Percentiles rank a stretch among this genome's conserved stretches.
Conservation (phyloP, 257 asterid species). For the Gentiana macrophylla region DNA sequence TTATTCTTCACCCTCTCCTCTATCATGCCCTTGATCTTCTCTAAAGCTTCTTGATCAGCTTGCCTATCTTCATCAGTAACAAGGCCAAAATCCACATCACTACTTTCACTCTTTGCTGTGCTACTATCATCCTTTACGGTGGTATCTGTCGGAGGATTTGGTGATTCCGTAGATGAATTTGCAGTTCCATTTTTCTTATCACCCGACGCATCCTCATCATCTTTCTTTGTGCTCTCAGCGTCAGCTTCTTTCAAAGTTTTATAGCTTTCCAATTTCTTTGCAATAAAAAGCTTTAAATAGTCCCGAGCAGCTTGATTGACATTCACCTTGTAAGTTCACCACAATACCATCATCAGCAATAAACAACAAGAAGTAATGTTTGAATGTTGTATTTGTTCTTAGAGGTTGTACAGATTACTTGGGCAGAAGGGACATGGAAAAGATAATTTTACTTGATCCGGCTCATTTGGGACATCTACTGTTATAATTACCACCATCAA, state of each 20-base stretch:
- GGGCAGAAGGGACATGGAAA: neutral
- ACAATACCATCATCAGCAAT: constrained; percentile 22
- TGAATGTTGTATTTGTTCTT: neutral
- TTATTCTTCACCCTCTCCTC: constrained; percentile 84
- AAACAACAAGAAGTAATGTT: neutral
- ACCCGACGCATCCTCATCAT: constrained; percentile 36
- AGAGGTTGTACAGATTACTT: neutral
- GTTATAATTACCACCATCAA: too few relatives aligned
- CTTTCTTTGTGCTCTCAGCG: constrained; percentile 35
- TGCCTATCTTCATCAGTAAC: constrained; percentile 70
- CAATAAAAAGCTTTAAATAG: constrained; percentile 66
- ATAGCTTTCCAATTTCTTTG: constrained; percentile 50
- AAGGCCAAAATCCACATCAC: constrained; percentile 54
- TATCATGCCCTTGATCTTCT: constrained; percentile 58
- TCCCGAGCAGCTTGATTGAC: constrained; percentile 65
- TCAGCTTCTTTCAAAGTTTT: constrained; percentile 37
- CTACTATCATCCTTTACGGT: constrained; percentile 27
- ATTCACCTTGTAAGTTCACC: constrained; percentile 51
- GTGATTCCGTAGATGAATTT: constrained; percentile 32
- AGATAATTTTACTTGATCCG: too few relatives aligned
- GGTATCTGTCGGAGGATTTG: constrained; percentile 32
- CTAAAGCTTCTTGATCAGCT: constrained; percentile 61
- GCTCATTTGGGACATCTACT: too few relatives aligned
- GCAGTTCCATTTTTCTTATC: constrained; percentile 34
- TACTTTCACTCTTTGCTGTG: constrained; percentile 34